phyloP scores from a whole-genome alignment of 176 grass and related monocot species.

The Bromus sterilis region DNA sequence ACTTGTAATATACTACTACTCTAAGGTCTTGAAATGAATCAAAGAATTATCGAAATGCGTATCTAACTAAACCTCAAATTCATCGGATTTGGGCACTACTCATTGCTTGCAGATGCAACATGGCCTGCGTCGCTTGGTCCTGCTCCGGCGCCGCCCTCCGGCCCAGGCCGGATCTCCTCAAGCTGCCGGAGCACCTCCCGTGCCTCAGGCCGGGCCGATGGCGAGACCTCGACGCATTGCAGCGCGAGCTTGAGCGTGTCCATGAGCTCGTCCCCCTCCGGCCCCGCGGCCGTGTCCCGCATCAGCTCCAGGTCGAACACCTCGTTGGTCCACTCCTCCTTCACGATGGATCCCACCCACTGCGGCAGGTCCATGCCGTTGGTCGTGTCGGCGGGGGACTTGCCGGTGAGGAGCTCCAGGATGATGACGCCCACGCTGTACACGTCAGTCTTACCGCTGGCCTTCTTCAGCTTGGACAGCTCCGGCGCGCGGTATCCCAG shows the following conservation, averaged over 20 bases:
- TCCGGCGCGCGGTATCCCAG: slow-evolving; percentile 14
- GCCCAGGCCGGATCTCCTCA: neutral
- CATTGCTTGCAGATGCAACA: neutral
- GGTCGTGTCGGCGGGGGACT: neutral
- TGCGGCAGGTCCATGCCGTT: slow-evolving; percentile 14
- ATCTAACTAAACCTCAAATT: neutral
- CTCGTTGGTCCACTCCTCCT: slow-evolving; percentile 11
- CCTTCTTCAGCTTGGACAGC: slow-evolving; percentile 15
- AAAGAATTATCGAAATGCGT: neutral
- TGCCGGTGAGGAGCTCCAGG: slow-evolving; percentile 38
- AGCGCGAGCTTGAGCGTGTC: slow-evolving; percentile 28
- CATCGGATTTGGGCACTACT: too few species aligned
- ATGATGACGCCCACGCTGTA: slow-evolving; percentile 21
- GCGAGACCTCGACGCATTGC: slow-evolving; percentile 20
- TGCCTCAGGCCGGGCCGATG: neutral
- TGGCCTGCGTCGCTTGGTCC: neutral
- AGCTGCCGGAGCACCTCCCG: slow-evolving; percentile 9
- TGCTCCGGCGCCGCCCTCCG: neutral
- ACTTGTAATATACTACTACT: neutral
- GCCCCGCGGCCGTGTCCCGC: neutral
- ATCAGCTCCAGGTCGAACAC: slow-evolving; percentile 12
- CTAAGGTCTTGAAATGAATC: neutral
- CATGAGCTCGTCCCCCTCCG: slow-evolving; percentile 9
- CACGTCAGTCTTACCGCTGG: slow-evolving; percentile 23
- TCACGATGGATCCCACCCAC: neutral